Evolutionary conservation across 768 basidiomycete species (phyloP), one percentile per base, ranked within the genome.

Genomic region (Leccinum broughii): DNA sequence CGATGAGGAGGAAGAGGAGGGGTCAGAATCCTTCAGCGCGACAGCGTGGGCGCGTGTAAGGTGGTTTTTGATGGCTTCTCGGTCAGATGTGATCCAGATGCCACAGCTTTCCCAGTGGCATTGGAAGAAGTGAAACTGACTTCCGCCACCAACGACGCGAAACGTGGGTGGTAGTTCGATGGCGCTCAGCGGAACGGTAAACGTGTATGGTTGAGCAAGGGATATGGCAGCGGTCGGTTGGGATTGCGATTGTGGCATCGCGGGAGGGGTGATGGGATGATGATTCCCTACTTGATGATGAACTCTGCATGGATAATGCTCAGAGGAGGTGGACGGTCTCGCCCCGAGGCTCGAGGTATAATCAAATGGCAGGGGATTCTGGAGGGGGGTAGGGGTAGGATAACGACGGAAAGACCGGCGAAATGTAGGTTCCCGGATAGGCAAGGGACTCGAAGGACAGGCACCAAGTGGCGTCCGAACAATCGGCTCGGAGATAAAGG

Each of bases 71-170:
- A 72, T 44, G 1, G 54, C 57, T 24, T 58, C 64, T 28, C 58
- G 61, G 2, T 64, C 58, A 8, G 57, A 58, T 3, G 70, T 54
- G 51, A 71, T 64, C 70, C 70, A 71, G 1, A 51, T 46, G 0
- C 60, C 48, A 5, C 70, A 71, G 32, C 22, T 14, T 5, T 26
- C 28, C 65, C 68, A 69, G 9, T 34, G 35, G 30, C 70, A 71
- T 17, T 22, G 57, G 55, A 68, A 71, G 50, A 71, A 72, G 0
- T 14, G n/a, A 0, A 4, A 15, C 0, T 60, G 39, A 17, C 39
- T 41, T 41, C 39, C 9, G 17, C 39, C 39, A 41, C 39, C 60
- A 17, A 2, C 14, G 17, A 6, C 10, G 3, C 14, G 15, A 30
- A 24, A 3, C 10, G 6, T 13, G 15, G 13, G 15, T 2, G 64